Evolutionary conservation across 176 grass and related monocot species (phyloP).

Genomic region (Oryza glaberrima): DNA sequence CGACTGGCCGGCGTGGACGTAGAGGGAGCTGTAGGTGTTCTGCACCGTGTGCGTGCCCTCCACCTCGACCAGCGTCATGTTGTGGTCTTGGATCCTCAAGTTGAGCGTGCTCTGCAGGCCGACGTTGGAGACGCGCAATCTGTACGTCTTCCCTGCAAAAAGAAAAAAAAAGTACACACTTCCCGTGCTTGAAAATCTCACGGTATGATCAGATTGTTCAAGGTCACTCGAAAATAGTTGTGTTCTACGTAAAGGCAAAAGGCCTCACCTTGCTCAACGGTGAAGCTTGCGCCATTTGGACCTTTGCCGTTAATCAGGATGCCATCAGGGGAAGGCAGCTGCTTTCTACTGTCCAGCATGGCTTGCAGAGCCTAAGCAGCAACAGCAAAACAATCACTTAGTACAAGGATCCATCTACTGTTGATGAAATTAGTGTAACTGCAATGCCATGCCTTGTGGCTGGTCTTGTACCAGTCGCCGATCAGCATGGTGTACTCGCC

Average conservation of each 20-base stretch:
- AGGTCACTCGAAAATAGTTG: neutral
- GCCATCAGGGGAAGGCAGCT: slow-evolving; percentile 58
- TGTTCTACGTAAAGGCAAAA: neutral
- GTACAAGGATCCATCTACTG: too few relatives aligned
- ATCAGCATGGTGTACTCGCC: slow-evolving; percentile 70
- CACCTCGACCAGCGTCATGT: slow-evolving; percentile 76
- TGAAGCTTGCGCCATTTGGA: slow-evolving; percentile 36
- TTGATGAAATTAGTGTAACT: neutral
- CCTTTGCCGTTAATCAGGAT: slow-evolving; percentile 82
- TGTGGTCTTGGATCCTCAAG: slow-evolving; percentile 61
- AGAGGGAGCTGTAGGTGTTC: slow-evolving; percentile 67
- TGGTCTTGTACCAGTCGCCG: slow-evolving; percentile 73
- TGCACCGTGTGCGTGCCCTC: slow-evolving; percentile 90
- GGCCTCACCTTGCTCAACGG: slow-evolving; percentile 61
- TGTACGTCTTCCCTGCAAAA: slow-evolving; percentile 65
- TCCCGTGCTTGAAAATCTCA: neutral
- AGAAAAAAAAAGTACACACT: neutral
- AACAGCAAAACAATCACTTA: neutral
- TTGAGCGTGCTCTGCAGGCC: slow-evolving; percentile 72
- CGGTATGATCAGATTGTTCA: neutral
- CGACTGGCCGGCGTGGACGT: slow-evolving; percentile 83
- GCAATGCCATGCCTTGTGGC: slow-evolving; percentile 45
- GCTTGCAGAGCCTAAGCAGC: slow-evolving; percentile 59
- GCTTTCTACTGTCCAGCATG: slow-evolving; percentile 57
- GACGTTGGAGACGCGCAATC: slow-evolving; percentile 81